Evolutionary conservation across 2,329 filamentous ascomycete genomes (phyloP), one percentile per base, ranked within the genome.

Genomic region (Magnaporthiopsis incrustans): DNA sequence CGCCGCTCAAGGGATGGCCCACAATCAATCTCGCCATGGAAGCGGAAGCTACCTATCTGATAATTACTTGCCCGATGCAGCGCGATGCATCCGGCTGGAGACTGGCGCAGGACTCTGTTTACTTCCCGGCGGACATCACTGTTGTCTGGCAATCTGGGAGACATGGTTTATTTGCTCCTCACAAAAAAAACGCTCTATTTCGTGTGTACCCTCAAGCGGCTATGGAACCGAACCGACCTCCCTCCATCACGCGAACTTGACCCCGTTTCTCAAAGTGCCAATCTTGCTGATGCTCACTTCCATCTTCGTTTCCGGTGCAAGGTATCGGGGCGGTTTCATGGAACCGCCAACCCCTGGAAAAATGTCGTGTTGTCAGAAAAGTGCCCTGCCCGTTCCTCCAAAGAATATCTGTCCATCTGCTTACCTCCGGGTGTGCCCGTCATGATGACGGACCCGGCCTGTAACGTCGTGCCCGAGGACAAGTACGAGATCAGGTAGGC

Each of bases 341-440:
- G 80, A 79, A 63, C 76, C 76, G 0, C 78, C 78, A 25, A 81
- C 77, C 57, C 74, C 72, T 74, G 6, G 1, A 6, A 6, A 30
- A 26, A 32, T 63, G 14, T 12, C 22, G 4, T 60, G 59, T 26
- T 62, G 27, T 30, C 30, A 30, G 30, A 38, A 12, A 4, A 10
- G 22, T 8, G 5, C 15, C 27, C 27, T 30, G 27, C 59, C 8
- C 2, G 32, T 25, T 27, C n/a, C 38, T 4, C 38, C 26, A 7
- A 57, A 38, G 25, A 0, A 56, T 27, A 15, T 12, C 5, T 27
- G 26, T 12, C 5, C 5, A 18, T 30, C 57, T 18, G 65, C 70
- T 67, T 69, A 68, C 78, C 78, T 57, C 73, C 73, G 2, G 78
- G 79, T 0, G 79, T 82, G 5, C 79, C 79, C 0, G 79, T 81